phyloP scores from a whole-genome alignment of 2,329 filamentous ascomycete species.

The Podosphaera aphanis region DNA sequence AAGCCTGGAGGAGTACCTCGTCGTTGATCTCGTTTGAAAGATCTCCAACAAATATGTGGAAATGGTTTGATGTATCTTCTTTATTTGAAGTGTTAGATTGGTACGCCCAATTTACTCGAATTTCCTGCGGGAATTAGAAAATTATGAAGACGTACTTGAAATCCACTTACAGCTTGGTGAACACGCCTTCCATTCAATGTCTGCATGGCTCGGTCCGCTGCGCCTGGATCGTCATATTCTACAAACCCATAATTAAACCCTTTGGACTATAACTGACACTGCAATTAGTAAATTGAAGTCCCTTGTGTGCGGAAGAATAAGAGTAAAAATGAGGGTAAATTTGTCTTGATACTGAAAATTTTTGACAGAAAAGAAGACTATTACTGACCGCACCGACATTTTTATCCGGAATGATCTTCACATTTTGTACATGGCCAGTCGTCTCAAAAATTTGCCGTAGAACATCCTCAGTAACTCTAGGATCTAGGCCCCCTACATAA shows the following conservation, averaged over 20 bases:
- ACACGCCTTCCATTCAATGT: slow-evolving; percentile 88
- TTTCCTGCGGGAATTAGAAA: slow-evolving; percentile 41
- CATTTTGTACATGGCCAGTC: slow-evolving; percentile 89
- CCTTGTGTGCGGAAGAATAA: slow-evolving; percentile 10
- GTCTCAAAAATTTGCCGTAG: slow-evolving; percentile 97
- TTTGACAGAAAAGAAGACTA: too few species aligned
- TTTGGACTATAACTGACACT: slow-evolving; percentile 43
- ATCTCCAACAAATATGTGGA: slow-evolving; percentile 97
- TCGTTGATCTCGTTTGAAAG: slow-evolving; percentile 97
- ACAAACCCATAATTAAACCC: slow-evolving; percentile 98
- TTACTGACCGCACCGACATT: slow-evolving; percentile 48
- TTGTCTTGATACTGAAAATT: too few species aligned
- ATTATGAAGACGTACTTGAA: not conserved
- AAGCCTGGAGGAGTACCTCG: slow-evolving; percentile 77
- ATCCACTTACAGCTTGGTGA: slow-evolving; percentile 60
- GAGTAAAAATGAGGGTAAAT: not conserved
- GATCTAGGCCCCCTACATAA: slow-evolving; percentile 87
- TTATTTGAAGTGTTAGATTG: slow-evolving; percentile 87
- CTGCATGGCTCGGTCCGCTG: slow-evolving; percentile 90
- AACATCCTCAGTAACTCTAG: slow-evolving; percentile 86
- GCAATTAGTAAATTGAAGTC: slow-evolving; percentile 12
- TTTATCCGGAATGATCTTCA: slow-evolving; percentile 99
- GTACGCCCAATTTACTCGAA: slow-evolving; percentile 98
- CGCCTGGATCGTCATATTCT: slow-evolving; percentile 92
- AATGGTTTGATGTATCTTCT: slow-evolving; percentile 94